Evolutionary conservation across 768 basidiomycete genomes (phyloP), one percentile per base, ranked within the genome.

Genomic region (Hygrophorus pudorinus): DNA sequence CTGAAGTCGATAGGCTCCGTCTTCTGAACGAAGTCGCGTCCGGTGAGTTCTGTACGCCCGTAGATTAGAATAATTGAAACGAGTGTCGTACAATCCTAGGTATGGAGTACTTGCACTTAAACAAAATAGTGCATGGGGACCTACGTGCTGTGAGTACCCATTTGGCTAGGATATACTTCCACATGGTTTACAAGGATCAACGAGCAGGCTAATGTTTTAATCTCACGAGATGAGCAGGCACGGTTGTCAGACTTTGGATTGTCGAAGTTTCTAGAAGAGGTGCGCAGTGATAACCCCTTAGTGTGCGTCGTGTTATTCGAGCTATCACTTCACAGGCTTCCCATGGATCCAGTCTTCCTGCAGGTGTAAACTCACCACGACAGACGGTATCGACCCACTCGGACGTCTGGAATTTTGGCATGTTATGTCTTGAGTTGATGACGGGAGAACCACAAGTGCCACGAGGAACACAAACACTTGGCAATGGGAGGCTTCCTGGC

Each of bases 331-430:
- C n/a, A n/a, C n/a, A n/a, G n/a, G n/a, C n/a, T n/a, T n/a, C n/a
- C n/a, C n/a, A n/a, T n/a, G n/a, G n/a, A n/a, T n/a, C n/a, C n/a
- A n/a, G n/a, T n/a, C n/a, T n/a, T n/a, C n/a, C n/a, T n/a, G n/a
- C n/a, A n/a, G n/a, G n/a, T n/a, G n/a, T n/a, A n/a, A n/a, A n/a
- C n/a, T n/a, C n/a, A n/a, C n/a, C n/a, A n/a, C n/a, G n/a, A n/a
- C n/a, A n/a, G n/a, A n/a, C n/a, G n/a, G n/a, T n/a, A n/a, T n/a
- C n/a, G n/a, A n/a, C n/a, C n/a, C n/a, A n/a, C n/a, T n/a, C 67
- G 4, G 71, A 73, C 51, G 61, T 73, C 6, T 74, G 73, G 73
- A 67, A 67, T 24, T 71, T 72, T 48, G 71, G 60, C 9, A 72
- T 73, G 65, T 53, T 70, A 4, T 67, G 66, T 45, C 56, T 71